A percentile compares a stretch with the other conserved stretches of the same genome.
Evolutionary conservation across 495 filamentous ascomycete genomes (phyloP).

Genomic region (Neurospora tetraspora): DNA sequence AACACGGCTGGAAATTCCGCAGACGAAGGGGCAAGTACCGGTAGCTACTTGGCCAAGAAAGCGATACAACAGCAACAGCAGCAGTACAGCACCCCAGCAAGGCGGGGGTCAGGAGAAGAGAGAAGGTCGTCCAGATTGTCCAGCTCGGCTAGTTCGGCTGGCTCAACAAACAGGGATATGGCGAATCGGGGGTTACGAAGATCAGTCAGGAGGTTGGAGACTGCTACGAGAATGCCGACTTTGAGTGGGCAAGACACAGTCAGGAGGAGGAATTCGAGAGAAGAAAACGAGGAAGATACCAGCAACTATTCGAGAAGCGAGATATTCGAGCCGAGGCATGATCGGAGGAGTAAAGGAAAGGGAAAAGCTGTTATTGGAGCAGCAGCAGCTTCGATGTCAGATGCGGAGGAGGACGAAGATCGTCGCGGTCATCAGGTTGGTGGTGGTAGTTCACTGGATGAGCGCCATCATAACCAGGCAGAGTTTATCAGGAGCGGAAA

Average conservation of each 20-base stretch:
- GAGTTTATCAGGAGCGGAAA: neutral
- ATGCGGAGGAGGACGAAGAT: neutral
- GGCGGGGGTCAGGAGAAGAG: neutral
- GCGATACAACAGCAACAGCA: neutral
- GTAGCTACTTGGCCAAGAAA: neutral
- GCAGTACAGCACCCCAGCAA: neutral
- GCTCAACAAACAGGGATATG: neutral
- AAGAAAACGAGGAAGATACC: neutral
- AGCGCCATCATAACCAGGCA: neutral
- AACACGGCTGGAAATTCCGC: constrained; percentile 31
- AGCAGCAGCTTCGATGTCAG: neutral
- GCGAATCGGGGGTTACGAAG: neutral
- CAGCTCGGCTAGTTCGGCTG: constrained; percentile 5
- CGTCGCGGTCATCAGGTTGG: neutral
- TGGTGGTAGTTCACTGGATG: neutral
- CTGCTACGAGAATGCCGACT: neutral
- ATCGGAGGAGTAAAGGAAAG: neutral
- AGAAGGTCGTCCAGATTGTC: neutral
- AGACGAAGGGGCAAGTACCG: constrained; percentile 22
- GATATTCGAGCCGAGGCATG: neutral
- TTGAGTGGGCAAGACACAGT: neutral
- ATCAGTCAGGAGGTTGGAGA: neutral
- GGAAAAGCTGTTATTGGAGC: neutral
- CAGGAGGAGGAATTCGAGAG: neutral
- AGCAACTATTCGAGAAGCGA: neutral